These are phyloP conservation scores for Penicillium cinerascens DNA, from an alignment of 495 filamentous ascomycete species.

Conservation along the genomic window DNA sequence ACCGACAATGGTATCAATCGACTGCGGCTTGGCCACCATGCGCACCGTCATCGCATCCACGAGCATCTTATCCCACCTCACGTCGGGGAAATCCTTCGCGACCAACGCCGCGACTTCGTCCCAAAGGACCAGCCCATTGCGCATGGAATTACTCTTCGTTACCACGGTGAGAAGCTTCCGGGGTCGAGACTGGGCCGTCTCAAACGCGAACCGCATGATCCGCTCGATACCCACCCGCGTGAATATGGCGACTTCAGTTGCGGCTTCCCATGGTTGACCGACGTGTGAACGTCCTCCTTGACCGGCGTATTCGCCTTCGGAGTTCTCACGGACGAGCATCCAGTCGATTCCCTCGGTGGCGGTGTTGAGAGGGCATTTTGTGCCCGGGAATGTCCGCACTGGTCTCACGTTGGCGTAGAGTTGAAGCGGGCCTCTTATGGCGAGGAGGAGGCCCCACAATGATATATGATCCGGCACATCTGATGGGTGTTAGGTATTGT, in stretches of 20 bases:
- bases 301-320: slow-evolving; percentile 49
- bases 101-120: slow-evolving; percentile 41
- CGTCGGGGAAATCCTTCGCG: slow-evolving; percentile 44
- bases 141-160: slow-evolving; percentile 50
- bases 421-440: slow-evolving; percentile 47
- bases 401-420: slow-evolving; percentile 52
- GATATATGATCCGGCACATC: slow-evolving; percentile 52
- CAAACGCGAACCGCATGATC: slow-evolving; percentile 50
- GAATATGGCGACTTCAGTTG: slow-evolving; percentile 49
- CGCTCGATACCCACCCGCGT: slow-evolving; percentile 45
- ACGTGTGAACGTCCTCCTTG: slow-evolving; percentile 45
- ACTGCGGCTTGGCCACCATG: slow-evolving; percentile 46
- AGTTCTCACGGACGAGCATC: slow-evolving; percentile 51
- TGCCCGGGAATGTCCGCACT: slow-evolving; percentile 41
- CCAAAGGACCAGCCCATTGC: slow-evolving; percentile 51
- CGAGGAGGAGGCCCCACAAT: slow-evolving; percentile 47
- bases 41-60: slow-evolving; percentile 52
- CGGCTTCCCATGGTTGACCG: slow-evolving; percentile 41
- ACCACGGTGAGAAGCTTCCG: slow-evolving; percentile 46
- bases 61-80: slow-evolving; percentile 48
- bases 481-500: slow-evolving; percentile 9
- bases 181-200: slow-evolving; percentile 35
- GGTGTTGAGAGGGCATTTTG: slow-evolving; percentile 39
- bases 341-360: slow-evolving; percentile 39
- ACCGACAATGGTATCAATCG: slow-evolving; percentile 49